Evolutionary conservation across 768 basidiomycete species (phyloP), one percentile per base, ranked within the genome.

Genomic region (Rhizopogon salebrosus): DNA sequence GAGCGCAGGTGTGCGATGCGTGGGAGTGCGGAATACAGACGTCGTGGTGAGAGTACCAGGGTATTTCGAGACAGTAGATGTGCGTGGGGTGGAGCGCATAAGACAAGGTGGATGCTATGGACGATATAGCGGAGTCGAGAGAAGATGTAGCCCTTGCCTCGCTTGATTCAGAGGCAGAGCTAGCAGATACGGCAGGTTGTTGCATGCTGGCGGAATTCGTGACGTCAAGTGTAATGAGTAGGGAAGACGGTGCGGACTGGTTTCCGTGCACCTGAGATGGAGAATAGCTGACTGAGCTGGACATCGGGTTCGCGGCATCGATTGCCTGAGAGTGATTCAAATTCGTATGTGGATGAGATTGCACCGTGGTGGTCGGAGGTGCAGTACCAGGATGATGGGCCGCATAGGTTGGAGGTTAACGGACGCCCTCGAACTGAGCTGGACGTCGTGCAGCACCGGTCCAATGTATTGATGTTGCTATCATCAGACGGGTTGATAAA

Each of bases 1-100:
- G 14, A 54, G 38, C 42, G 48, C 40, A 46, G 52, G 54, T 4
- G 54, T 64, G 23, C 65, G 70, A 22, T 62, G 50, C 4, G 70
- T 70, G 13, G 68, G 66, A 13, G 70, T 67, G 22, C 63, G 63
- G 6, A 69, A 66, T 42, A 23, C 20, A 41, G n/a, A 48, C 26
- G 29, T 26, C 13, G 22, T 23, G 41, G 41, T 3, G 18, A 6
- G 37, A 39, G 37, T 26, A 22, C 34, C 31, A 13, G 48, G 7
- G n/a, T 22, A 22, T 10, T 35, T 49, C 22, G 48, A 18, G 14
- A n/a, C n/a, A 22, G 48, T n/a, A 24, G 37, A 10, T 14, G 35
- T 16, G 20, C 34, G 48, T 18, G 48, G 34, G 14, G 24, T 39
- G 3, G 48, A 49, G 14, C 31, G 34, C 31, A 23, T 34, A 16